Base-by-base conservation (phyloP, 106 monocot genomes). In the Amphibolis antarctica region DNA sequence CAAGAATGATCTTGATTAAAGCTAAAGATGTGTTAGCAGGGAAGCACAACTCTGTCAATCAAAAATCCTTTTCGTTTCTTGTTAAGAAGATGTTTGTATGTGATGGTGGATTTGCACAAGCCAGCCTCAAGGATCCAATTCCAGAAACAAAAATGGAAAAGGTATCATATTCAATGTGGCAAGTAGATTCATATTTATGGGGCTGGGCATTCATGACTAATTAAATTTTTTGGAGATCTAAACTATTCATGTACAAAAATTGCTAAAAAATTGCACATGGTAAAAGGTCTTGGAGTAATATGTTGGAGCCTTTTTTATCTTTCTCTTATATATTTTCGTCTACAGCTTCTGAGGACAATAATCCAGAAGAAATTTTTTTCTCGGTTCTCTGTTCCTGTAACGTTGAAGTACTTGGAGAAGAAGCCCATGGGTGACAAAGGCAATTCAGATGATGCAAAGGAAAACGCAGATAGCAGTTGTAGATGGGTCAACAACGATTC, bases 401-500 rank as follows among this genome's bases (percentile, higher is more conserved):
- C 61, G 9, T 76, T 73, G 56, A 82, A 69, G 42, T 80, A 67
- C 51, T 58, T 90, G 36, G 82, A 76, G 51, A 65, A 78, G 21
- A 78, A 73, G 60, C 54, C 55, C 0, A 42, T 45, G 46, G 77
- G 70, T 29, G 72, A 64, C 55, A 65, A 24, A 24, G 30, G 21
- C 11, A 20, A 28, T 12, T 43, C 55, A 7, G 68, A 83, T 1
- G 47, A 44, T 9, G 68, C 44, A 56, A 28, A 70, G 42, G 75
- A 74, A 54, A 75, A 56, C 64, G 66, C 47, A 43, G 73, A 75
- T 15, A 69, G 74, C 19, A 24, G 60, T 48, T 66, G 72, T 53
- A 81, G 74, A 74, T 88, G 88, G 88, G 81, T 88, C 28, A 88
- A 76, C 44, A 88, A 84, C 17, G 88, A 88, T 79, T 88, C 88